Percentiles rank a stretch among this genome's conserved stretches.
Conservation (phyloP, 345 rosid genomes). For the Geranium rotundifolium region DNA sequence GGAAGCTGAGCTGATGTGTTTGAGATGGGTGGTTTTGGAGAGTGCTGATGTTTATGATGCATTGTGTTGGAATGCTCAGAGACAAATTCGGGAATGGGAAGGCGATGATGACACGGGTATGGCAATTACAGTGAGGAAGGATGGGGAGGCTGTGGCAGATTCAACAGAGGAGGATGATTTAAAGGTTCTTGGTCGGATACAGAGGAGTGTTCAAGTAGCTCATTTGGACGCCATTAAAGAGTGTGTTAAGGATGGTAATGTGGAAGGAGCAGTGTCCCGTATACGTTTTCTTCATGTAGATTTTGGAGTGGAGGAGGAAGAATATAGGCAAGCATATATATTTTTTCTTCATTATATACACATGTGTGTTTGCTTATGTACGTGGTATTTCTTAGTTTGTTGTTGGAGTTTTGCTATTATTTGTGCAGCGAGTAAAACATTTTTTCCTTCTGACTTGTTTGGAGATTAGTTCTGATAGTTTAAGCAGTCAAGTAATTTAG, state of each 20-base stretch:
- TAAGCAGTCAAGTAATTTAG: too few relatives aligned
- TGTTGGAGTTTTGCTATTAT: too few relatives aligned
- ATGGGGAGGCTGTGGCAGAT: conserved; percentile 12
- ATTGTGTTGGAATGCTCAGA: conserved; percentile 52
- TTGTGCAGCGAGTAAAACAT: too few relatives aligned
- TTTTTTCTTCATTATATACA: background rate
- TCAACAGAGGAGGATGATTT: conserved; percentile 22
- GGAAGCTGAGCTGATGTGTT: conserved; percentile 39
- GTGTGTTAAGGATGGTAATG: conserved; percentile 34
- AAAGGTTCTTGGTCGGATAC: conserved; percentile 44
- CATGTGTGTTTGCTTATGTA: background rate
- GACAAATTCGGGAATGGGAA: conserved; percentile 44
- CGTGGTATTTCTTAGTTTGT: too few relatives aligned
- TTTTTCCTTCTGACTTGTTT: too few relatives aligned
- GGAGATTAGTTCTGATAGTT: too few relatives aligned
- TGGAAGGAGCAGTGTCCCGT: conserved; percentile 40
- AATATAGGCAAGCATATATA: conserved; percentile 44
- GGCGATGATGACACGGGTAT: conserved; percentile 31
- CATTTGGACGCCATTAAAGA: conserved; percentile 61
- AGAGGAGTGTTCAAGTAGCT: conserved; percentile 50
- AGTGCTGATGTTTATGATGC: conserved; percentile 57
- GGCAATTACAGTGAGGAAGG: conserved; percentile 30
- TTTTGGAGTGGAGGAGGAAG: conserved; percentile 55
- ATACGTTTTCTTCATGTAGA: conserved; percentile 61
- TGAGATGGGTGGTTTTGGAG: conserved; percentile 47